Evolutionary conservation across 306 rosid species (phyloP).

Genomic region (Cucurbita moschata): DNA sequence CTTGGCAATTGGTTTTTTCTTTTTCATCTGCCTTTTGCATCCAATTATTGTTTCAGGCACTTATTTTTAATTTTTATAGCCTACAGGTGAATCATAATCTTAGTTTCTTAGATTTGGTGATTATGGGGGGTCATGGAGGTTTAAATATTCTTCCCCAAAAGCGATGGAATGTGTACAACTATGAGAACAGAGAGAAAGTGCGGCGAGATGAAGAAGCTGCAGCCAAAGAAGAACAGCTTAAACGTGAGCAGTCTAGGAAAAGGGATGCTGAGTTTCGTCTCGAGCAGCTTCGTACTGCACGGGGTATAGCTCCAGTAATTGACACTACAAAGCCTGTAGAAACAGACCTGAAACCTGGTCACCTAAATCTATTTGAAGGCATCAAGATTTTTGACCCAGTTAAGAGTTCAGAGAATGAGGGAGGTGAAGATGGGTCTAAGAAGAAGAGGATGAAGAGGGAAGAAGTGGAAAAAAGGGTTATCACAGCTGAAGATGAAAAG

Average conservation of each 20-base stretch:
- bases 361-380: constrained; percentile 73
- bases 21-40: background rate
- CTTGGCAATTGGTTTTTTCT: background rate
- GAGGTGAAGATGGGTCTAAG: constrained; percentile 20
- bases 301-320: constrained; percentile 44
- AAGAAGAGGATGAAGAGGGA: constrained; percentile 56
- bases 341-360: constrained; percentile 35
- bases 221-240: constrained; percentile 79
- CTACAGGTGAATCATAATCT: constrained; percentile 11
- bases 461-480: constrained; percentile 21
- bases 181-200: constrained; percentile 78
- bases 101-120: background rate
- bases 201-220: constrained; percentile 76
- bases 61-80: background rate
- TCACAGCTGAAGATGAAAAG: constrained; percentile 73
- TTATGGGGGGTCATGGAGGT: constrained; percentile 94
- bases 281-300: constrained; percentile 51
- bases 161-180: constrained; percentile 90
- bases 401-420: constrained; percentile 20
- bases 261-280: constrained; percentile 70
- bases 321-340: constrained; percentile 9
- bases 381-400: constrained; percentile 68
- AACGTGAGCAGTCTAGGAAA: constrained; percentile 54
- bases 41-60: background rate
- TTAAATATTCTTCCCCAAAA: constrained; percentile 90